Percentiles rank a stretch among this genome's conserved stretches.
Conservation (phyloP, 352 stramenopile genomes). For the Globisporangium apiculatum region DNA sequence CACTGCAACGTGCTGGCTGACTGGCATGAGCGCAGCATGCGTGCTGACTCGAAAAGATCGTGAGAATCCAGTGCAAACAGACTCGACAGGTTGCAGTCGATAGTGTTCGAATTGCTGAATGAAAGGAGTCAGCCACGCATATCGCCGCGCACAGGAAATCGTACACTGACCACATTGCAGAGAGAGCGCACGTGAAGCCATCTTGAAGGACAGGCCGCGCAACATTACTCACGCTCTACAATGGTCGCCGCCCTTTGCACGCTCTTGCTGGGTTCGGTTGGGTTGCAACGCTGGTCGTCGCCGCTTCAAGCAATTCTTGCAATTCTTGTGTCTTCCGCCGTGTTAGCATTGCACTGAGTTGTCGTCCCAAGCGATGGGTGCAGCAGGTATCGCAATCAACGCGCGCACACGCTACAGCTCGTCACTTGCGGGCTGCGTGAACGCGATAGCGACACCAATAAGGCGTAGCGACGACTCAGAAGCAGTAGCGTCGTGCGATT, state of each 20-base stretch:
- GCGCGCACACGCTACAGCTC: not conserved
- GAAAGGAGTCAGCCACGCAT: not conserved
- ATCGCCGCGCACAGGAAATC: not conserved
- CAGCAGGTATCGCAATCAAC: not conserved
- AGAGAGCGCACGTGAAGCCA: not conserved
- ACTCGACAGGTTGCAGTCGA: not conserved
- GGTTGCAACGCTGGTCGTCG: not conserved
- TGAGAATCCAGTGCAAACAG: slow-evolving; percentile 3
- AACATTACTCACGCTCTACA: not conserved
- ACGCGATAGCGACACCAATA: too few species aligned
- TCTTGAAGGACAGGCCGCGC: not conserved
- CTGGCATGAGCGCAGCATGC: not conserved
- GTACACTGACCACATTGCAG: not conserved
- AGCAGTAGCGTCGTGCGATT: too few species aligned
- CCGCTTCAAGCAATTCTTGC: not conserved
- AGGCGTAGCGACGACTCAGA: too few species aligned
- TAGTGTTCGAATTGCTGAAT: not conserved
- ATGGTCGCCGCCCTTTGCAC: not conserved
- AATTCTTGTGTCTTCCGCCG: too few species aligned
- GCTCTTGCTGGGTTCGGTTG: not conserved
- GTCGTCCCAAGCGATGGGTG: too few species aligned
- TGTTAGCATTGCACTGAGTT: too few species aligned
- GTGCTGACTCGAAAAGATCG: slow-evolving; percentile 6
- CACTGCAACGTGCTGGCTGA: too few species aligned
- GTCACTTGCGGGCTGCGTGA: too few species aligned